Conservation (phyloP, 75 land plant genomes). For the Selaginella tamariscina region DNA sequence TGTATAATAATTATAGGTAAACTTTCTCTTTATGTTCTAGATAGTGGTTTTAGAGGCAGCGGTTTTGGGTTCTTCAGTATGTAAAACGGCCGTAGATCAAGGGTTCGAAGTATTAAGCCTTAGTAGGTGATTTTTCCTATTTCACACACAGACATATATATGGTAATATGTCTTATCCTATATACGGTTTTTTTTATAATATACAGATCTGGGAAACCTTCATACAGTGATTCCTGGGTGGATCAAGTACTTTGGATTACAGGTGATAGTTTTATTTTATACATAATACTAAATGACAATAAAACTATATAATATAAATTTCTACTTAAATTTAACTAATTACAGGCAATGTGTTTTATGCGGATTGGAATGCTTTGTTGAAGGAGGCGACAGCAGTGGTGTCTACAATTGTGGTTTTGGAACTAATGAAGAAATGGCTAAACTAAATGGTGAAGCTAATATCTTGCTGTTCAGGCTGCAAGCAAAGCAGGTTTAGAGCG, state of each 20-base stretch:
- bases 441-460: slow-evolving; percentile 94
- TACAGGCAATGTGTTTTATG: slow-evolving; percentile 92
- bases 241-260: slow-evolving; percentile 83
- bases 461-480: slow-evolving; percentile 78
- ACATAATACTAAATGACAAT: neutral
- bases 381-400: slow-evolving; percentile 86
- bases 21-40: too few species aligned
- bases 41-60: slow-evolving; percentile 83
- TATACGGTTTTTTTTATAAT: neutral
- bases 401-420: slow-evolving; percentile 90
- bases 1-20: too few species aligned
- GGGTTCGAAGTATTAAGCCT: slow-evolving; percentile 88
- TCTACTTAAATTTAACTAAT: slow-evolving; percentile 5
- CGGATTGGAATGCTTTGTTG: slow-evolving; percentile 82
- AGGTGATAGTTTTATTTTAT: slow-evolving; percentile 37
- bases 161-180: neutral
- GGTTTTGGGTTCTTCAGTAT: slow-evolving; percentile 95
- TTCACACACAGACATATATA: neutral
- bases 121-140: slow-evolving; percentile 47
- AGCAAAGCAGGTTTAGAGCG: slow-evolving; percentile 79
- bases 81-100: slow-evolving; percentile 82
- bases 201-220: slow-evolving; percentile 80
- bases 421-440: slow-evolving; percentile 84
- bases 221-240: slow-evolving; percentile 53
- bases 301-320: neutral